A percentile compares a stretch with the other conserved stretches of the same genome.
These are phyloP conservation scores for Fusarium sp. DNA, from an alignment of 2,329 filamentous ascomycete species.

Conservation along the genomic window DNA sequence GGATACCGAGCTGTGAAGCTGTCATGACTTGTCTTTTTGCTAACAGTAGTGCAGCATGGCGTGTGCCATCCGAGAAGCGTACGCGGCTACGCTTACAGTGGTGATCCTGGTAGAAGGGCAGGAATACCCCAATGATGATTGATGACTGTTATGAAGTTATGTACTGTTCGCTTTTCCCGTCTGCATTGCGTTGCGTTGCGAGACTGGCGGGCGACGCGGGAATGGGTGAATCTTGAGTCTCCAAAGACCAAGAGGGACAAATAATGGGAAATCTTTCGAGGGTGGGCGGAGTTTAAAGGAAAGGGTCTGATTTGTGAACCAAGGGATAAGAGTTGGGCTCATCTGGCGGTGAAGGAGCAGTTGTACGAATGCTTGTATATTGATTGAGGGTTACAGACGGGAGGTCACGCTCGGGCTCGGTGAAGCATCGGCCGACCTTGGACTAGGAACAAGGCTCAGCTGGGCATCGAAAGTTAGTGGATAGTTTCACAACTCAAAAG, in stretches of 20 bases:
- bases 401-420: constrained; percentile 2
- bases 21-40: background rate
- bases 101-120: constrained; percentile 72
- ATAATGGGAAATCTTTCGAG: background rate
- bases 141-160: constrained; percentile 41
- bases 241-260: constrained; percentile 2
- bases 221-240: constrained; percentile 22
- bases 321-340: constrained; percentile 3
- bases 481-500: constrained; percentile 1
- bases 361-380: constrained; percentile 4
- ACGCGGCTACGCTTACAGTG: constrained; percentile 77
- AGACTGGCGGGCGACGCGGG: constrained; percentile 5
- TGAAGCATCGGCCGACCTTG: background rate
- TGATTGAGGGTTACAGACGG: background rate
- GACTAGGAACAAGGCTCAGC: background rate
- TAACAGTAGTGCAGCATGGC: constrained; percentile 64
- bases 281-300: constrained; percentile 6
- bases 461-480: background rate
- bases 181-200: constrained; percentile 18
- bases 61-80: constrained; percentile 80
- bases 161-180: constrained; percentile 16
- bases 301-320: constrained; percentile 14
- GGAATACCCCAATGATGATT: constrained; percentile 56
- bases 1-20: background rate
- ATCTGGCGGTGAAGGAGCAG: constrained; percentile 7